Evolutionary conservation across 2,329 filamentous ascomycete species (phyloP), one percentile per base, ranked within the genome.

Genomic region (Daldinia sp.): DNA sequence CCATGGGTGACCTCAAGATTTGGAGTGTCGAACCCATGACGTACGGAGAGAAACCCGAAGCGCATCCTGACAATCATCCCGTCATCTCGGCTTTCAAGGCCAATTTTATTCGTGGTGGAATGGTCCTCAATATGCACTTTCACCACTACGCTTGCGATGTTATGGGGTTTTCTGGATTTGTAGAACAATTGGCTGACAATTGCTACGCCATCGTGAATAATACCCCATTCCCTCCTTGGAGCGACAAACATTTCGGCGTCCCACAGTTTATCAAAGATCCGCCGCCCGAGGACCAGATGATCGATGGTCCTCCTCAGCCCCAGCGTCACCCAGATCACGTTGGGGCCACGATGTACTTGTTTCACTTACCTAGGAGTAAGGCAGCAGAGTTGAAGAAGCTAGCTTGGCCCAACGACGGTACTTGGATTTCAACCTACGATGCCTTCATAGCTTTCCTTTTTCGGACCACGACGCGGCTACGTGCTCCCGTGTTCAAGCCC

Each of bases 391-490:
- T 83, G 3, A 82, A 82, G 61, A 66, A 62, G 9, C 69, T 76
- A 1, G 78, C 78, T 0, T 69, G 49, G 0, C 76, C 78, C 3
- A 39, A 52, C 0, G 49, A 68, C 0, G 76, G 73, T 5, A 69
- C 70, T 9, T 81, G 79, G 78, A 74, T 82, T 30, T 82, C 80
- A 3, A 82, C 78, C 1, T 82, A 81, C 62, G 80, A 82, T 50
- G 79, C 79, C n/a, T 75, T 78, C 57, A 72, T 74, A 1, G 79
- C 80, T 8, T 77, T 77, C 37, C 72, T 82, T 7, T 81, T 79
- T 78, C 77, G 79, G 1, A 70, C 70, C 3, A 57, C 81, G 0
- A 73, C 77, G 1, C 72, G 74, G 2, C 68, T 78, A 3, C 75
- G 79, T 8, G 74, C 74, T 0, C 70, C 71, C 0, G 23, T 78